Evolutionary conservation across 441 rosid species (phyloP).

Genomic region (Arabidopsis hybrid): DNA sequence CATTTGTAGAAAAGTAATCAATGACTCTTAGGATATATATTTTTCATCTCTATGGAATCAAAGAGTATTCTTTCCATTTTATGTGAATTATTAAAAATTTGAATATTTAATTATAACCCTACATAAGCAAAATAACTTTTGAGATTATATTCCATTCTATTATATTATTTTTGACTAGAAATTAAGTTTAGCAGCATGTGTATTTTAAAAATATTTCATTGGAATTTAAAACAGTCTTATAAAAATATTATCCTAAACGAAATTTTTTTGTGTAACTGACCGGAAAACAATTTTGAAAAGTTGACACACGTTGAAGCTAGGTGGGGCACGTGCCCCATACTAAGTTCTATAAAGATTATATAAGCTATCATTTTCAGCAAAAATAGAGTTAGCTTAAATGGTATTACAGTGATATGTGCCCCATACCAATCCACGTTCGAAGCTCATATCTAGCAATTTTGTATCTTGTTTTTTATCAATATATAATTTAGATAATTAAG

Average conservation of each 20-base stretch:
- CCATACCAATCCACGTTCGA: no score
- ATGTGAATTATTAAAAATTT: not conserved
- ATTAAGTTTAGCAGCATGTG: no score
- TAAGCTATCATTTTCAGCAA: no score
- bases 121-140: not conserved
- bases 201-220: not conserved
- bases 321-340: no score
- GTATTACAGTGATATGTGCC: no score
- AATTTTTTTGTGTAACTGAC: not conserved
- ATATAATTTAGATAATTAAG: no score
- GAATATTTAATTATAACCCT: not conserved
- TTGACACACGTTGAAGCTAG: not conserved
- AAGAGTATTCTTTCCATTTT: not conserved
- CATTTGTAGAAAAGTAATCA: not conserved
- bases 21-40: not conserved
- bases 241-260: not conserved
- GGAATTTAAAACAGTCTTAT: not conserved
- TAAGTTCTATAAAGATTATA: no score
- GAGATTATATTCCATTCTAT: not conserved
- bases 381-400: no score
- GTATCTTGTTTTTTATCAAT: no score
- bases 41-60: conserved; percentile 23
- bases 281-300: not conserved
- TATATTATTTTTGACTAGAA: not conserved
- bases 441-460: no score